Percentiles rank a stretch among this genome's conserved stretches.
These are phyloP conservation scores for Suillus fuscotomentosus DNA, from an alignment of 768 basidiomycete genomes.

Conservation along the genomic window DNA sequence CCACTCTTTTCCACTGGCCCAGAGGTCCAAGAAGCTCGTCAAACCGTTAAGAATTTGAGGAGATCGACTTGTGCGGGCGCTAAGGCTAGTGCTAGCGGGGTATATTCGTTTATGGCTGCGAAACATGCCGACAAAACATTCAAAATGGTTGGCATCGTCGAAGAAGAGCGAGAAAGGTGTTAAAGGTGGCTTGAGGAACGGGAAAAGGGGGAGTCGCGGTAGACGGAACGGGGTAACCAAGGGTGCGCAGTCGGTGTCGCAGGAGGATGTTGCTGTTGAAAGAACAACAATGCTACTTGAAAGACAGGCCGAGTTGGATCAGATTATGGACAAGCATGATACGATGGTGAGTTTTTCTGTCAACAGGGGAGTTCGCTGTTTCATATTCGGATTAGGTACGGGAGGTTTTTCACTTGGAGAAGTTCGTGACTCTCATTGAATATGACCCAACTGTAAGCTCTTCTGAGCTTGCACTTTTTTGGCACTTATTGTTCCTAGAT, in stretches of 20 bases:
- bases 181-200: constrained; percentile 15
- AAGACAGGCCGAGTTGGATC: constrained; percentile 58
- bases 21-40: constrained; percentile 53
- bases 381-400: constrained; percentile 52
- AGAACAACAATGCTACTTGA: constrained; percentile 50
- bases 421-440: constrained; percentile 70
- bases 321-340: constrained; percentile 67
- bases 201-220: constrained; percentile 4
- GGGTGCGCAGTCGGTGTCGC: constrained; percentile 8
- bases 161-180: constrained; percentile 6
- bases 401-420: constrained; percentile 86
- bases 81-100: not conserved
- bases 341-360: constrained; percentile 53
- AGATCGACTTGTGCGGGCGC: constrained; percentile 48
- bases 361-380: not conserved
- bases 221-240: constrained; percentile 4
- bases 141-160: constrained; percentile 7
- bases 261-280: constrained; percentile 31
- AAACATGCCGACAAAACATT: constrained; percentile 23
- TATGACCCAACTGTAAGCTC: constrained; percentile 71
- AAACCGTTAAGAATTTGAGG: constrained; percentile 63
- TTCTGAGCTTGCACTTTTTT: not conserved
- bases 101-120: constrained; percentile 1
- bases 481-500: constrained; percentile 37
- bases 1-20: constrained; percentile 1